These are phyloP conservation scores for Alternaria sp. DNA, from an alignment of 2,329 filamentous ascomycete species.

Conservation along the genomic window DNA sequence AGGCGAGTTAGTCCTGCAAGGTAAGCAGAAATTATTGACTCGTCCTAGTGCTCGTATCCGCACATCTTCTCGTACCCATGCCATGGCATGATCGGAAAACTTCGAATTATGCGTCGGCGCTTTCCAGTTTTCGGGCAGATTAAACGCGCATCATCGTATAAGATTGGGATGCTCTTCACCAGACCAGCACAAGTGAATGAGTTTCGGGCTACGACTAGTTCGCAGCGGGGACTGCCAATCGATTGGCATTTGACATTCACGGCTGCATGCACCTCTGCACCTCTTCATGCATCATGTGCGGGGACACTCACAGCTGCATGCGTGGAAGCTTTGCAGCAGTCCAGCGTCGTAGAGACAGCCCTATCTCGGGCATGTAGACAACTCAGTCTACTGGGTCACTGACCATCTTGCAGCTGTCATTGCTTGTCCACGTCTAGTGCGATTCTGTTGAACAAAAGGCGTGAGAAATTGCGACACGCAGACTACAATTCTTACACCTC, in stretches of 20 bases:
- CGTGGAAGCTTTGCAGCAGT: background rate
- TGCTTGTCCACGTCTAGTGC: background rate
- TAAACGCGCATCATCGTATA: background rate
- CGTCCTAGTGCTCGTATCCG: constrained; percentile 22
- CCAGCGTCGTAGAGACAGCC: background rate
- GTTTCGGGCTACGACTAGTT: background rate
- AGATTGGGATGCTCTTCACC: background rate
- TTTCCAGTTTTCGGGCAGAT: background rate
- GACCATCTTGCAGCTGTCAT: background rate
- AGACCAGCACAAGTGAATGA: background rate
- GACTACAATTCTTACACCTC: background rate
- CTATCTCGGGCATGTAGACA: background rate
- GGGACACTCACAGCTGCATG: background rate
- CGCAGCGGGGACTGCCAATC: constrained; percentile 1
- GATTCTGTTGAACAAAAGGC: background rate
- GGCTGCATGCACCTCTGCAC: background rate
- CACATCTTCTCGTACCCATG: constrained; percentile 12
- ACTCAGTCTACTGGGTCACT: background rate
- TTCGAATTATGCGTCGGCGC: constrained; percentile 1
- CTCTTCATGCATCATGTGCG: background rate
- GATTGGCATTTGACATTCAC: background rate
- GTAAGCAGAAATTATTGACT: constrained; percentile 33
- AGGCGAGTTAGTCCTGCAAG: constrained; percentile 16
- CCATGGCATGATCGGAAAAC: constrained; percentile 2
- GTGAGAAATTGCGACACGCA: background rate